These are phyloP conservation scores for Penicillium sp. DNA, from an alignment of 2,329 filamentous ascomycete species.

Conservation along the genomic window DNA sequence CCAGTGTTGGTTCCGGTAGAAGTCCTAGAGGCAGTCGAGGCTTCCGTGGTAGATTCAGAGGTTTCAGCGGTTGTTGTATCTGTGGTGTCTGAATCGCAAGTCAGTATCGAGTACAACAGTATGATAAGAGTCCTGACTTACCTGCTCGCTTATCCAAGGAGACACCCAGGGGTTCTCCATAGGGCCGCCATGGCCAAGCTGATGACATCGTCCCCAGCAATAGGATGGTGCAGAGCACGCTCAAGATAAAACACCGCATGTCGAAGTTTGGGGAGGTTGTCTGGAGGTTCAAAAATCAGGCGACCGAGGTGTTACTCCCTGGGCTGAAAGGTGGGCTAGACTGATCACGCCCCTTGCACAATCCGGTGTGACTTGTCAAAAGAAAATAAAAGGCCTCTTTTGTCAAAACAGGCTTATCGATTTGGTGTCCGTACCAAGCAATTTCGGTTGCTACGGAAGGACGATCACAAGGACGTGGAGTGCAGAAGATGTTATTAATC, in stretches of 20 bases:
- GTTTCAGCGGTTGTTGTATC: slow-evolving; percentile 15
- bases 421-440: neutral
- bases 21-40: slow-evolving; percentile 16
- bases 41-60: slow-evolving; percentile 15
- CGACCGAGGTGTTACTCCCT: slow-evolving; percentile 3
- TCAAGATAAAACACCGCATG: slow-evolving; percentile 37
- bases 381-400: too few relatives aligned
- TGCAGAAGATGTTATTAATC: slow-evolving; percentile 12
- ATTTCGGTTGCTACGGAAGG: slow-evolving; percentile 1
- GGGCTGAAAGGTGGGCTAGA: neutral
- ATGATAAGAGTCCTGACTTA: slow-evolving; percentile 1
- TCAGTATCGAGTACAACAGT: slow-evolving; percentile 6
- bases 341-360: slow-evolving; percentile 2
- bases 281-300: neutral
- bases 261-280: slow-evolving; percentile 13
- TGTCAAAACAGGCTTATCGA: neutral
- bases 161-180: slow-evolving; percentile 17
- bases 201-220: slow-evolving; percentile 32
- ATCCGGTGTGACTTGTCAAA: neutral
- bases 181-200: slow-evolving; percentile 29
- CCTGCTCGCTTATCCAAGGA: slow-evolving; percentile 30
- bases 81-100: slow-evolving; percentile 14
- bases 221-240: slow-evolving; percentile 34
- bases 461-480: slow-evolving; percentile 11
- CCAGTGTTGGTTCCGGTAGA: slow-evolving; percentile 17